Conservation (phyloP, 2,329 filamentous ascomycete species). For the Pestalotiopsis sp. region DNA sequence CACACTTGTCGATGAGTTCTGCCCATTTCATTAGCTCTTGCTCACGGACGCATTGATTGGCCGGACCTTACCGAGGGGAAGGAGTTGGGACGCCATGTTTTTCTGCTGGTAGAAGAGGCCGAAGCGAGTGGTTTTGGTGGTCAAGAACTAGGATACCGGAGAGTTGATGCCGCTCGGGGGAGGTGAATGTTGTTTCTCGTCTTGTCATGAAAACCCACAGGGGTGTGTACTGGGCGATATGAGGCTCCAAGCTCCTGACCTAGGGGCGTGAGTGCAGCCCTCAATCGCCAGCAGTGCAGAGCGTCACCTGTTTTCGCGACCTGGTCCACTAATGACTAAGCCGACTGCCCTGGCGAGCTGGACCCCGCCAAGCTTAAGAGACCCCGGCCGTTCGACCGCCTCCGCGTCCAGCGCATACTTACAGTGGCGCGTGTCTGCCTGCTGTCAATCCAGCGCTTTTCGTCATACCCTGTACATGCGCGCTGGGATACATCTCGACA, state of each 20-base stretch:
- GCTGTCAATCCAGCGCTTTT: neutral
- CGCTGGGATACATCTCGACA: neutral
- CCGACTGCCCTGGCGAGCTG: neutral
- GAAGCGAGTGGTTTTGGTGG: neutral
- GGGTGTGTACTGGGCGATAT: neutral
- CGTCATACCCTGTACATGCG: neutral
- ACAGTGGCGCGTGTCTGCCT: constrained; percentile 35
- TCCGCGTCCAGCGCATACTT: neutral
- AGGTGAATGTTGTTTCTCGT: neutral
- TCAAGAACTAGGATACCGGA: neutral
- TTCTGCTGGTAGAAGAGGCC: neutral
- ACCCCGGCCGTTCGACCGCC: neutral
- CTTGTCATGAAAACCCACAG: constrained; percentile 7
- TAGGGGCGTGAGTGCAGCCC: constrained; percentile 10
- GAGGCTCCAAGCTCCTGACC: neutral
- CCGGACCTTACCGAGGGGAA: constrained; percentile 14
- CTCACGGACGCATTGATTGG: no score
- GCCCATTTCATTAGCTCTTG: constrained; percentile 12
- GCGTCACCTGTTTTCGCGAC: constrained; percentile 16
- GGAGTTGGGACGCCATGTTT: constrained; percentile 17
- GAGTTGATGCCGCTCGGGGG: neutral
- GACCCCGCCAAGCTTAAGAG: neutral
- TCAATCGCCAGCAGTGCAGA: neutral
- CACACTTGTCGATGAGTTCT: constrained; percentile 99
- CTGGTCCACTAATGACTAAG: constrained; percentile 10